Percentiles rank a stretch among this genome's conserved stretches.
Conservation (phyloP, 352 stramenopile species). For the Pythium brassicae region DNA sequence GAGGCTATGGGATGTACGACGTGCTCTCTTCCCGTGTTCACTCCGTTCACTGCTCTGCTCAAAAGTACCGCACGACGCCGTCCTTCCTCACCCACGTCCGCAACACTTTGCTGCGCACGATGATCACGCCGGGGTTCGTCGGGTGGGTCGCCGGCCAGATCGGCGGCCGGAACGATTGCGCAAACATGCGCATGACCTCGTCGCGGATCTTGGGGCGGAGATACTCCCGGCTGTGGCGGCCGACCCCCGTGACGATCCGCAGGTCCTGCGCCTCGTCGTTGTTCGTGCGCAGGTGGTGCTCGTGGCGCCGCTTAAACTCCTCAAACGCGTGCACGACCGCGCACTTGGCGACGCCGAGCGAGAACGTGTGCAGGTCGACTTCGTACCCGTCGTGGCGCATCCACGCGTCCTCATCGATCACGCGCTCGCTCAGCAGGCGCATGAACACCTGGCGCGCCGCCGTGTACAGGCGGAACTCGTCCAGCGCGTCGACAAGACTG, state of each 20-base stretch:
- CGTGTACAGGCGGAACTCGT: constrained; percentile 44
- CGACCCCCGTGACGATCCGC: constrained; percentile 71
- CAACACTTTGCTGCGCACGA: constrained; percentile 46
- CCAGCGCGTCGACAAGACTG: constrained; percentile 54
- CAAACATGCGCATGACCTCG: constrained; percentile 49
- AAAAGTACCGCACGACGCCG: constrained; percentile 16
- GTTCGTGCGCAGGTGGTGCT: constrained; percentile 19
- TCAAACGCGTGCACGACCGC: constrained; percentile 63
- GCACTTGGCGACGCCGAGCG: constrained; percentile 56
- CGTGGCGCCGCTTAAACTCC: constrained; percentile 23
- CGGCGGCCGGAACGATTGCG: constrained; percentile 37
- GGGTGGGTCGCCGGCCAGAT: constrained; percentile 48
- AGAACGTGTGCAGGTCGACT: constrained; percentile 73
- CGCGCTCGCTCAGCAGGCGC: constrained; percentile 36
- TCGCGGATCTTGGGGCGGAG: constrained; percentile 54
- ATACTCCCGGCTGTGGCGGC: constrained; percentile 52
- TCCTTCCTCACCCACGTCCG: constrained; percentile 52
- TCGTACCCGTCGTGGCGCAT: constrained; percentile 52
- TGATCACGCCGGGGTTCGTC: constrained; percentile 53
- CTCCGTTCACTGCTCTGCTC: too few species aligned
- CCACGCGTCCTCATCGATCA: constrained; percentile 37
- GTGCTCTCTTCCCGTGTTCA: too few species aligned
- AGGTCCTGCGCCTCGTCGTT: constrained; percentile 39
- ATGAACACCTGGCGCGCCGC: constrained; percentile 43
- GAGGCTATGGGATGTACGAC: too few species aligned